These are phyloP conservation scores for Ganoderma meredithae DNA, from an alignment of 1,284 basidiomycete species.

Conservation along the genomic window DNA sequence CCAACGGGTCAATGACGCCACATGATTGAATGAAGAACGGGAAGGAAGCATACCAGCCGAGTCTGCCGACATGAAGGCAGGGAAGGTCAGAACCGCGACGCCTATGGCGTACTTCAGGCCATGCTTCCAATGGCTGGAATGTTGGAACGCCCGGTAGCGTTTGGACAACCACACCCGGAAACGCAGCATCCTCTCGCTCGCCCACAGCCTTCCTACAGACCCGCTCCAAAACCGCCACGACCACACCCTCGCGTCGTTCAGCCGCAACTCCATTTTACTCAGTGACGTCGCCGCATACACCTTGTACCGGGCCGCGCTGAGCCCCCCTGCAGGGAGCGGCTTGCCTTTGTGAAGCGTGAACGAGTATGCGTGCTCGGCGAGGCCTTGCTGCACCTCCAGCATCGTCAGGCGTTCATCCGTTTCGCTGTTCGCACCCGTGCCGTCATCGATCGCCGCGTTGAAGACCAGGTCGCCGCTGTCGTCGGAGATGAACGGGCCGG, in stretches of 20 bases:
- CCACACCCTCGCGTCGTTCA: slow-evolving; percentile 17
- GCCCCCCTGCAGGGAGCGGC: slow-evolving; percentile 25
- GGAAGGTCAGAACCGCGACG: slow-evolving; percentile 51
- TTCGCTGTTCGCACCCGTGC: slow-evolving; percentile 19
- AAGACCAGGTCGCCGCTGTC: slow-evolving; percentile 42
- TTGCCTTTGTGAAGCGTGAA: slow-evolving; percentile 30
- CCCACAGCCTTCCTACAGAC: slow-evolving; percentile 42
- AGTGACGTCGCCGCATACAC: slow-evolving; percentile 17
- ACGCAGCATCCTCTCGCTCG: slow-evolving; percentile 42
- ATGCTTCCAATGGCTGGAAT: slow-evolving; percentile 54
- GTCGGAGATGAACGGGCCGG: slow-evolving; percentile 49
- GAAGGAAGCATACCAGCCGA: slow-evolving; percentile 43
- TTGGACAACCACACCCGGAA: slow-evolving; percentile 46
- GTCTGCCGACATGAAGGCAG: slow-evolving; percentile 51
- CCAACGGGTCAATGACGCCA: not conserved
- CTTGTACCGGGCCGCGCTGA: slow-evolving; percentile 22
- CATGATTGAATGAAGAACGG: not conserved
- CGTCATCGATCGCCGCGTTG: slow-evolving; percentile 35
- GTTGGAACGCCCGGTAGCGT: slow-evolving; percentile 41
- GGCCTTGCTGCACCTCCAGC: slow-evolving; percentile 40
- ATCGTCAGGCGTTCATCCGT: slow-evolving; percentile 35
- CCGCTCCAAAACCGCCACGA: slow-evolving; percentile 23
- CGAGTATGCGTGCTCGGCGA: slow-evolving; percentile 34
- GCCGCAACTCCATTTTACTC: slow-evolving; percentile 23
- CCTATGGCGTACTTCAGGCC: slow-evolving; percentile 57